These are phyloP conservation scores for Trichoderma semiorbis DNA, from an alignment of 2,329 filamentous ascomycete genomes.

Conservation along the genomic window DNA sequence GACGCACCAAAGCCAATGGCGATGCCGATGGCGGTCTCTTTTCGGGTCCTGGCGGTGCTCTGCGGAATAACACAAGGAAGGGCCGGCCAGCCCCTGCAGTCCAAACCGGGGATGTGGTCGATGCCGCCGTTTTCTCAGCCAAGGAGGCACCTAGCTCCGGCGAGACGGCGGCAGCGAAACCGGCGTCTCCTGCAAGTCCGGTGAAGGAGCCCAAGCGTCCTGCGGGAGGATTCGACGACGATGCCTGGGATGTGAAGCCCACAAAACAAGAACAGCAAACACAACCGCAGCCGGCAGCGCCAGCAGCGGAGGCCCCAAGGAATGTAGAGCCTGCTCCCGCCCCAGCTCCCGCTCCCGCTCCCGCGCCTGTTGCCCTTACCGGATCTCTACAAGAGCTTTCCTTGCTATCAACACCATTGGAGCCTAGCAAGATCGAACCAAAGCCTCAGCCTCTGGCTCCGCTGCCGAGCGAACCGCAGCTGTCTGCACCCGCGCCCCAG, in stretches of 20 bases:
- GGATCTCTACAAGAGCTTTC: slow-evolving; percentile 64
- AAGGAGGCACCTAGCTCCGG: slow-evolving; percentile 36
- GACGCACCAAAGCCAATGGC: slow-evolving; percentile 59
- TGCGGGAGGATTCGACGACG: slow-evolving; percentile 77
- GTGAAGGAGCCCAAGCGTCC: slow-evolving; percentile 30
- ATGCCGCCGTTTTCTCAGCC: slow-evolving; percentile 79
- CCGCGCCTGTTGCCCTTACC: slow-evolving; percentile 14
- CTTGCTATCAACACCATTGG: slow-evolving; percentile 49
- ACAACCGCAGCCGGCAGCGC: slow-evolving; percentile 28
- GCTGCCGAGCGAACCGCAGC: background rate
- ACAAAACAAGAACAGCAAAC: slow-evolving; percentile 51
- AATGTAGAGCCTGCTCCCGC: background rate
- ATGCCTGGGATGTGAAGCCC: slow-evolving; percentile 95
- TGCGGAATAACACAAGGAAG: slow-evolving; percentile 93
- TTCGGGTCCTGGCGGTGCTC: slow-evolving; percentile 82
- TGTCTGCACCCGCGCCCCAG: slow-evolving; percentile 22
- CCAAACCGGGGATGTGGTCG: slow-evolving; percentile 79
- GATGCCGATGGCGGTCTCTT: slow-evolving; percentile 69
- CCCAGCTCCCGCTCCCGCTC: background rate
- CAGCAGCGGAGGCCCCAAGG: slow-evolving; percentile 19
- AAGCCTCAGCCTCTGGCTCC: slow-evolving; percentile 21
- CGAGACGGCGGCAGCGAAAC: slow-evolving; percentile 23
- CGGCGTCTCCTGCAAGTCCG: slow-evolving; percentile 24
- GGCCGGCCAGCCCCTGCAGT: slow-evolving; percentile 83
- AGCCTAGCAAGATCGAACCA: slow-evolving; percentile 44